Evolutionary conservation across 805 yeast species (phyloP), one percentile per base, ranked within the genome.

Genomic region (Wickerhamiella siamensis): DNA sequence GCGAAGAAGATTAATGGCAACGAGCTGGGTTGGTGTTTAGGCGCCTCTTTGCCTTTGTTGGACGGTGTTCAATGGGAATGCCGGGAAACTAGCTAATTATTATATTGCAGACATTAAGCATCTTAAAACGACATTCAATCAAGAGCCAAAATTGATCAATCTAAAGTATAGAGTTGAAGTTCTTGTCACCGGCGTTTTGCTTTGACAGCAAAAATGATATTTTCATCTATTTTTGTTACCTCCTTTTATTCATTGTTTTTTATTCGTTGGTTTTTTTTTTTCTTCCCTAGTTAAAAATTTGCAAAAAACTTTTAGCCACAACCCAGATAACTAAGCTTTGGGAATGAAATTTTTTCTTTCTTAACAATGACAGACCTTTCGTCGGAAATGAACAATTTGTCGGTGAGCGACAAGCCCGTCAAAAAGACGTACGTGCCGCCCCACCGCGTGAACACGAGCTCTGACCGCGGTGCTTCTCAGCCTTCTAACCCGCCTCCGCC

Each of bases 1-100:
- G 97, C 96, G 6, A 77, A 84, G 67, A 86, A 75, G 58, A 83
- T 91, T 52, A 80, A 77, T 40, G 75, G 77, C 56, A 86, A 83
- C 54, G 98, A 91, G 65, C 70, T 91, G 40, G 99, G 98, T 27
- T 91, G 99, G 99, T 91, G 97, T 67, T 69, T 91, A 43, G 99
- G 99, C 53, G 98, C 97, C 1, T 83, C 96, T 2, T 71, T 91
- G 53, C 97, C 97, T 6, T 66, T 91, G 52, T 68, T 91, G 51
- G 91, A 82, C 47, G 67, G 69, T 46, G 63, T 59, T 36, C 63
- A 53, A 36, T 83, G 95, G 95, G 70, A 66, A 40, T 84, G 95
- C 62, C 27, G 24, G n/a, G 5, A 32, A 12, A 26, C 15, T 20
- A 5, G 18, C 15, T 10, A 5, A 6, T 29, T 14, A 19, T 16